phyloP scores from a whole-genome alignment of 2,329 filamentous ascomycete genomes.

The Penicillium paneum region DNA sequence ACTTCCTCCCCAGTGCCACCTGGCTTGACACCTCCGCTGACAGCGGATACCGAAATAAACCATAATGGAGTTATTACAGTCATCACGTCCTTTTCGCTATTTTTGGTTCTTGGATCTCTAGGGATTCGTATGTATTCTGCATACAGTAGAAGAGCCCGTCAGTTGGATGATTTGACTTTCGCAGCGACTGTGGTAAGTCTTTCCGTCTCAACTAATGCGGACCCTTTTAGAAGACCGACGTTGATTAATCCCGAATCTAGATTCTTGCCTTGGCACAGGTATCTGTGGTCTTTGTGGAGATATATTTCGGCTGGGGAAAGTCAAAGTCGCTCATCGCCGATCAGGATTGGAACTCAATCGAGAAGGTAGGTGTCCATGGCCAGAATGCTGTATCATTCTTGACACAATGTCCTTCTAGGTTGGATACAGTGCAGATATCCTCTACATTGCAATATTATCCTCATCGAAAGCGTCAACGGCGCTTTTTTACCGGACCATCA shows the following conservation, averaged over 20 bases:
- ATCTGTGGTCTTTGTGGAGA: conserved; percentile 37
- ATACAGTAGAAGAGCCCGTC: conserved; percentile 28
- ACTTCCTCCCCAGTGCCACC: conserved; percentile 8
- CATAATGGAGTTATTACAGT: conserved; percentile 44
- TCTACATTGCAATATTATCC: conserved; percentile 42
- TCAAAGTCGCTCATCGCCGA: conserved; percentile 23
- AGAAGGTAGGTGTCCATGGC: conserved; percentile 32
- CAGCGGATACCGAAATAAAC: conserved; percentile 36
- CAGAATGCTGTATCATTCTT: not conserved
- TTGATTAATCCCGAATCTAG: conserved; percentile 17
- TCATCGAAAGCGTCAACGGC: conserved; percentile 44
- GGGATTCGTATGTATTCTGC: conserved; percentile 42
- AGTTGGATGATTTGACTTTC: conserved; percentile 37
- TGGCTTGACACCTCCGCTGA: conserved; percentile 34
- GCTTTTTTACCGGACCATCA: conserved; percentile 30
- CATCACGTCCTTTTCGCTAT: conserved; percentile 38
- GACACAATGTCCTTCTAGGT: conserved; percentile 22
- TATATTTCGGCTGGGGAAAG: conserved; percentile 43
- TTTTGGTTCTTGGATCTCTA: conserved; percentile 40
- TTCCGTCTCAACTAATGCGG: not conserved
- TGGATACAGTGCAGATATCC: conserved; percentile 40
- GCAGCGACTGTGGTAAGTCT: conserved; percentile 30
- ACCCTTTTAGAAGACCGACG: not conserved
- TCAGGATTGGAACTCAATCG: conserved; percentile 21
- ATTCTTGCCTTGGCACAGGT: conserved; percentile 37